Evolutionary conservation across 495 filamentous ascomycete species (phyloP).

Genomic region (Daldinia decipiens): DNA sequence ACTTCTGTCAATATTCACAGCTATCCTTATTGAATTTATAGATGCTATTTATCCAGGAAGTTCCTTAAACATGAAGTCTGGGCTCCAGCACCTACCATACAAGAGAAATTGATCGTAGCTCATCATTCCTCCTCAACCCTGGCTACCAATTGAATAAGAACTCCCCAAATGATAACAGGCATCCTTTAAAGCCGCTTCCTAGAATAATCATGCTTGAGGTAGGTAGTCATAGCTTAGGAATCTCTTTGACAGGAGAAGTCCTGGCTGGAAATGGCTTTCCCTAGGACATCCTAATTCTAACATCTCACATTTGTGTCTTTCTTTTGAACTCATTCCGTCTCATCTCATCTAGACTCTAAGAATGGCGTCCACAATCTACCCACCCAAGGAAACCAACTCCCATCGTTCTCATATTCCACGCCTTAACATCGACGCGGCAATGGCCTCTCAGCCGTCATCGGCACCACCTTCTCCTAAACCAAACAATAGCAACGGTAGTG

Average conservation of each 20-base stretch:
- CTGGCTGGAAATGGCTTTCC: constrained; percentile 17
- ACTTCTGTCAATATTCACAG: background rate
- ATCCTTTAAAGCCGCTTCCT: constrained; percentile 19
- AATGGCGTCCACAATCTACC: constrained; percentile 39
- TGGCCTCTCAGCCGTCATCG: constrained; percentile 27
- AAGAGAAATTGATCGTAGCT: background rate
- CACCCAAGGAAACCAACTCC: constrained; percentile 21
- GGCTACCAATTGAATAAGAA: background rate
- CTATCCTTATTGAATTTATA: background rate
- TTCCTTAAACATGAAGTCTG: background rate
- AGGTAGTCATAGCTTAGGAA: constrained; percentile 3
- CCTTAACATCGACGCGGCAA: constrained; percentile 27
- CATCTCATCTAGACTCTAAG: constrained; percentile 14
- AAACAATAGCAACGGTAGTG: constrained; percentile 16
- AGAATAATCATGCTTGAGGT: background rate
- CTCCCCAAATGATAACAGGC: background rate
- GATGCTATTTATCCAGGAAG: background rate
- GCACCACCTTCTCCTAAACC: constrained; percentile 30
- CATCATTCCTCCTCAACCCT: background rate
- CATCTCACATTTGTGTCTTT: background rate
- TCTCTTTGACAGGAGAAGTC: constrained; percentile 2
- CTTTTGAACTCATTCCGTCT: constrained; percentile 13
- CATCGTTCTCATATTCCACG: constrained; percentile 29
- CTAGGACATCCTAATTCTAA: constrained; percentile 1
- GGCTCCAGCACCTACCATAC: background rate